Percentiles rank a stretch among this genome's conserved stretches.
phyloP scores from a whole-genome alignment of 441 rosid genomes.

The Gossypium gossypioides region DNA sequence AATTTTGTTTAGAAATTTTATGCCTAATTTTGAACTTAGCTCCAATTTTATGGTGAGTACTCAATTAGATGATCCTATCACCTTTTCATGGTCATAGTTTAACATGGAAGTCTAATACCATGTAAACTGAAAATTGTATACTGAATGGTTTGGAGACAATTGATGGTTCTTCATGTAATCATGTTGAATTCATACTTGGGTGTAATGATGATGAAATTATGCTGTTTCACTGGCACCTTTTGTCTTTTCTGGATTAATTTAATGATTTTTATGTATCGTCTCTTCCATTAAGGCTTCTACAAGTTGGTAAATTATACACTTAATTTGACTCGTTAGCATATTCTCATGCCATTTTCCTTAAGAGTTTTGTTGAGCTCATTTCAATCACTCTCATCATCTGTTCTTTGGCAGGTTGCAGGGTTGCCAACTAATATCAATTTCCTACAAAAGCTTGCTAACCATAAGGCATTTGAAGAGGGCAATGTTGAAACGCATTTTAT shows the following conservation, averaged over 20 bases:
- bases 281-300: background rate
- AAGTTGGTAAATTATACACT: background rate
- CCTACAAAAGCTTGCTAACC: constrained; percentile 67
- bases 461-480: constrained; percentile 65
- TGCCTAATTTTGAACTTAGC: constrained; percentile 5
- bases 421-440: constrained; percentile 86
- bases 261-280: background rate
- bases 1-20: background rate
- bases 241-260: constrained; percentile 3
- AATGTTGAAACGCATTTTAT: constrained; percentile 93
- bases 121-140: background rate
- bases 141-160: background rate
- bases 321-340: background rate
- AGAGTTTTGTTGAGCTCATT: background rate
- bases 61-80: constrained; percentile 7
- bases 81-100: background rate
- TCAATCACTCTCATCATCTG: background rate
- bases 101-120: background rate
- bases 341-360: background rate
- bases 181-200: background rate
- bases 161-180: background rate
- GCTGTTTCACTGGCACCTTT: background rate
- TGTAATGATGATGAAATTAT: background rate
- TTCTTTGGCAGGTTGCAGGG: constrained; percentile 73
- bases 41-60: background rate